Evolutionary conservation across 495 filamentous ascomycete species (phyloP).

Genomic region (Trichodelitschia bisporula): DNA sequence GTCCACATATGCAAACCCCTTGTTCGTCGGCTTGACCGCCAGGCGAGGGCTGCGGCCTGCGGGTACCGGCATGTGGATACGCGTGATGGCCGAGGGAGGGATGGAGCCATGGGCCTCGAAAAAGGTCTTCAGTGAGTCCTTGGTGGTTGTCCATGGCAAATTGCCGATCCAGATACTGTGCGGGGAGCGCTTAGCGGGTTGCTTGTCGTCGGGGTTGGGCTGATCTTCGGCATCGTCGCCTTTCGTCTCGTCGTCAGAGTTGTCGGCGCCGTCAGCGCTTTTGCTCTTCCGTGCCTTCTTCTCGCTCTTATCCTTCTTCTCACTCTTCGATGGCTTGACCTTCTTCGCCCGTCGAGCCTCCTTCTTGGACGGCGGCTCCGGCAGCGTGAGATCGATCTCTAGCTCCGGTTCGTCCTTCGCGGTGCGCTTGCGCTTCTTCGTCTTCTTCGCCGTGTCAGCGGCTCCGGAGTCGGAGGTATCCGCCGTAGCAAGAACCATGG

Average conservation of each 20-base stretch:
- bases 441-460: too few species aligned
- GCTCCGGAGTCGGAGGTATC: too few species aligned
- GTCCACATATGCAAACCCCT: conserved; percentile 90
- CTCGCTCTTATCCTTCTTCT: not conserved
- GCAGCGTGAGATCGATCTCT: conserved; percentile 65
- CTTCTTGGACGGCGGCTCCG: conserved; percentile 88
- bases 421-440: conserved; percentile 17
- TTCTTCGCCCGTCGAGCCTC: conserved; percentile 16
- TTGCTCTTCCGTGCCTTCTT: not conserved
- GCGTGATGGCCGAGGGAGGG: conserved; percentile 42
- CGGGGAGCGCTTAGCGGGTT: conserved; percentile 33
- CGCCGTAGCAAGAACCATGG: too few species aligned
- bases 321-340: too few species aligned
- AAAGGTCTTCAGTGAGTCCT: conserved; percentile 47
- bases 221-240: conserved; percentile 11
- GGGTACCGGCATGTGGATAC: conserved; percentile 49
- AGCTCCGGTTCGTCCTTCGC: conserved; percentile 27
- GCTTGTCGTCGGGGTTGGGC: not conserved
- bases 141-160: conserved; percentile 52
- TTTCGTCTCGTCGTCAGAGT: conserved; percentile 9
- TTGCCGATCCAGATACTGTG: conserved; percentile 94
- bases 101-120: conserved; percentile 46
- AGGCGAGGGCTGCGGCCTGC: conserved; percentile 10
- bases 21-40: conserved; percentile 35
- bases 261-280: conserved; percentile 1